Evolutionary conservation across 177 flowering plant genomes (phyloP).

Genomic region (Telopea speciosissima): DNA sequence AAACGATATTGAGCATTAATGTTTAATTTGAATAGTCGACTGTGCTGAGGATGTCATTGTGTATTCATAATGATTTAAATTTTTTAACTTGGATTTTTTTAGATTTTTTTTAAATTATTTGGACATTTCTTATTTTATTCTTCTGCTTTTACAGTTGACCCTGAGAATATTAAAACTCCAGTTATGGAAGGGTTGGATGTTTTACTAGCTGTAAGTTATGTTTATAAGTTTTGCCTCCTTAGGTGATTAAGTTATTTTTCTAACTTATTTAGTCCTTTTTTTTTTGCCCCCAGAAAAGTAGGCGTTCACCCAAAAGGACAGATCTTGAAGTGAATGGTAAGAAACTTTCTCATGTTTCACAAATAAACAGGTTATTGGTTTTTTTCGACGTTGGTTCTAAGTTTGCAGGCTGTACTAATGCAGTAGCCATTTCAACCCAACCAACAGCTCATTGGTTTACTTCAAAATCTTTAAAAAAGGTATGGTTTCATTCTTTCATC

Average conservation of each 20-base stretch:
- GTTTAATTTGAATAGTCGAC: background rate
- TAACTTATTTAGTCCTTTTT: background rate
- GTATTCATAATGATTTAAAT: background rate
- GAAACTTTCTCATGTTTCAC: conserved; percentile 5
- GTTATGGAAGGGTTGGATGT: conserved; percentile 67
- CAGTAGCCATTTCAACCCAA: conserved; percentile 46
- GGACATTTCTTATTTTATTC: background rate
- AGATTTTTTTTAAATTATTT: too few relatives aligned
- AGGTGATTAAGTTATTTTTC: background rate
- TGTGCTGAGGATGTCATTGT: background rate
- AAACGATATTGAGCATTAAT: background rate
- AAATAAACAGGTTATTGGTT: background rate
- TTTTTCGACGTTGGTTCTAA: conserved; percentile 2
- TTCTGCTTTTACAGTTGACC: conserved; percentile 43
- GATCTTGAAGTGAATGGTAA: conserved; percentile 57
- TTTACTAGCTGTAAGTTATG: conserved; percentile 45
- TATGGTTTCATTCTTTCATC: conserved; percentile 7
- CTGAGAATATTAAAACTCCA: conserved; percentile 57
- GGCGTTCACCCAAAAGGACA: conserved; percentile 22
- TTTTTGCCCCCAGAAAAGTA: conserved; percentile 31
- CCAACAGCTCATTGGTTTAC: conserved; percentile 68
- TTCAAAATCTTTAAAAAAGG: conserved; percentile 75
- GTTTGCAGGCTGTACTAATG: conserved; percentile 13
- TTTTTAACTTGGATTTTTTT: background rate
- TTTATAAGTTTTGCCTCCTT: background rate